phyloP scores from a whole-genome alignment of 129 eudicot genomes.

The Oenanthe sinensis region DNA sequence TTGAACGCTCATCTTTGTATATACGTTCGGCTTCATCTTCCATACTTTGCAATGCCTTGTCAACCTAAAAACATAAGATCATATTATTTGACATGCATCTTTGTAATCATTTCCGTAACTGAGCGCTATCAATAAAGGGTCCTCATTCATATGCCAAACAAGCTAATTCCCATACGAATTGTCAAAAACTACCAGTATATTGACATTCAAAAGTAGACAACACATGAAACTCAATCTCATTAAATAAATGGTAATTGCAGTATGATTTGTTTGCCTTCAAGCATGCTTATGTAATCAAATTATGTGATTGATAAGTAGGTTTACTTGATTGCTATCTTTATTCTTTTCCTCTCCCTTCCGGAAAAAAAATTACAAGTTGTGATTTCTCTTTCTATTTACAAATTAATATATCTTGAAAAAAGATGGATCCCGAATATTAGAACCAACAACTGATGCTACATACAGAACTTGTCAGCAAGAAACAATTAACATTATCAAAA shows the following conservation, averaged over 20 bases:
- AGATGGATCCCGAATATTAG: background rate
- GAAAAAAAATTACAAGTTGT: background rate
- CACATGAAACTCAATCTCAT: background rate
- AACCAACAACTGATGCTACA: background rate
- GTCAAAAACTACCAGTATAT: background rate
- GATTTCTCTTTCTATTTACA: background rate
- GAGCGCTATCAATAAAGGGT: background rate
- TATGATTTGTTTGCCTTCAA: background rate
- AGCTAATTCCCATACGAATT: background rate
- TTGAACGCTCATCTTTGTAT: slow-evolving; percentile 77
- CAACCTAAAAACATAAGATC: slow-evolving; percentile 47
- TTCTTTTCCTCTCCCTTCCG: background rate
- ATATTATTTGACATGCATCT: background rate
- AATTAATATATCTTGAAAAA: background rate
- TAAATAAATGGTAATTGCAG: background rate
- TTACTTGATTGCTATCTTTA: background rate
- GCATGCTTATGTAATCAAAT: background rate
- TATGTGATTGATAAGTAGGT: background rate
- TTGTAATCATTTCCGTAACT: background rate
- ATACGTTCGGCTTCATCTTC: slow-evolving; percentile 96
- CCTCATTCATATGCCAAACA: background rate
- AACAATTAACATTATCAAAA: background rate
- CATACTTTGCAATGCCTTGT: slow-evolving; percentile 84
- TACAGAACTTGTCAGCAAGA: background rate
- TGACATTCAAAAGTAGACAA: background rate